These are phyloP conservation scores for Umbelopsis vinacea DNA, from an alignment of 192 early-diverging fungal species.

Conservation along the genomic window DNA sequence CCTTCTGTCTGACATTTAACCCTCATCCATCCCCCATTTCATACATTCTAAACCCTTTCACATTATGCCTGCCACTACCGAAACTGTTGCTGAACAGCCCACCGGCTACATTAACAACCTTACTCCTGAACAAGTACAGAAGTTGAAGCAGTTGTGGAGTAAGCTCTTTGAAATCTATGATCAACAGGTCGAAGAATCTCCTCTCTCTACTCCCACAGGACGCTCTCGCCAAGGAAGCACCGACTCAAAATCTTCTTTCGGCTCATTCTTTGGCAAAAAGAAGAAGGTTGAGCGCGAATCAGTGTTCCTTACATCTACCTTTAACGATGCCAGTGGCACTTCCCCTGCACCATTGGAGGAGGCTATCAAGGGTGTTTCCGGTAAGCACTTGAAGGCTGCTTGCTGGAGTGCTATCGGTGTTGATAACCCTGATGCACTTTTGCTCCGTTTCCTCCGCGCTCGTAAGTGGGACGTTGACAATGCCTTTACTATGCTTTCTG, in stretches of 20 bases:
- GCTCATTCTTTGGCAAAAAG: slow-evolving; percentile 23
- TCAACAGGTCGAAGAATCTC: slow-evolving; percentile 23
- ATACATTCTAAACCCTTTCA: too few species aligned
- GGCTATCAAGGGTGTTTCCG: slow-evolving; percentile 32
- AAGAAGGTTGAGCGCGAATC: slow-evolving; percentile 16
- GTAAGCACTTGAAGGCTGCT: slow-evolving; percentile 45
- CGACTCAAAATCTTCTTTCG: slow-evolving; percentile 8
- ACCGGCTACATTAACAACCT: slow-evolving; percentile 32
- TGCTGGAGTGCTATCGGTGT: slow-evolving; percentile 66
- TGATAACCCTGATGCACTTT: slow-evolving; percentile 75
- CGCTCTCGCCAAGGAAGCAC: slow-evolving; percentile 18
- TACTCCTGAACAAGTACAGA: slow-evolving; percentile 46
- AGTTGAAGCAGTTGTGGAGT: slow-evolving; percentile 49
- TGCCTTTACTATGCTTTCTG: slow-evolving; percentile 72
- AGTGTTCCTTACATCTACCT: slow-evolving; percentile 21
- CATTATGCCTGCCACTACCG: slow-evolving; percentile 17
- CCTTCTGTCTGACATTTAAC: background rate
- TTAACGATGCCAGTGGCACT: slow-evolving; percentile 3
- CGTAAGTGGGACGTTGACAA: slow-evolving; percentile 86
- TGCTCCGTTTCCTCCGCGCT: slow-evolving; percentile 84
- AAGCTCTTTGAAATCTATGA: slow-evolving; percentile 48
- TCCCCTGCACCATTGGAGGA: slow-evolving; percentile 23
- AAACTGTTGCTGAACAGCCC: slow-evolving; percentile 3
- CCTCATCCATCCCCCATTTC: background rate
- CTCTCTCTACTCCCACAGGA: background rate